Conservation (phyloP, 495 filamentous ascomycete species). For the Immersiella caudata region DNA sequence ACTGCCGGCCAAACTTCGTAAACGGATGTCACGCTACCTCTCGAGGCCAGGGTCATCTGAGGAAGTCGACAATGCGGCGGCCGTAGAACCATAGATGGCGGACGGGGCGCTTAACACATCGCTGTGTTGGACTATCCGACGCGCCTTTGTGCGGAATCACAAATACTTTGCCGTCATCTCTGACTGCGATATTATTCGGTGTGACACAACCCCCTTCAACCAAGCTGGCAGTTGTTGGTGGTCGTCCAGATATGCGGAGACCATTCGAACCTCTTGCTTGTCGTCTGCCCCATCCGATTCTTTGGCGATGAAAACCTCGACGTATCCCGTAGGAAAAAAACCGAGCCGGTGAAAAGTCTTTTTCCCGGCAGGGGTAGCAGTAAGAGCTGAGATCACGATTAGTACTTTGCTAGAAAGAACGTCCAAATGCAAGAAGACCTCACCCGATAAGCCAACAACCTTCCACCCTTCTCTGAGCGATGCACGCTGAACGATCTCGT, state of each 20-base stretch:
- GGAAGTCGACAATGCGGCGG: too few species aligned
- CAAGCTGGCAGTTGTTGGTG: not conserved
- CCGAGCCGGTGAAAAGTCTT: conserved; percentile 33
- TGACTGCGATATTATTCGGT: not conserved
- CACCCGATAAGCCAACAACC: conserved; percentile 37
- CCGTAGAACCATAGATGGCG: too few species aligned
- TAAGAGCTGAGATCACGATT: conserved; percentile 31
- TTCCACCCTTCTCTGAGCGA: conserved; percentile 23
- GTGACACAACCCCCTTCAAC: not conserved
- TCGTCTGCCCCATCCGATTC: not conserved
- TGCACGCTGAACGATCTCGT: conserved; percentile 26
- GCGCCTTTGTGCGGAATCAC: not conserved
- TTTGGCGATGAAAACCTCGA: conserved; percentile 28
- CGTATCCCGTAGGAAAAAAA: conserved; percentile 36
- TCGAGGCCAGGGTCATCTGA: too few species aligned
- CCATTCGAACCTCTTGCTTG: not conserved
- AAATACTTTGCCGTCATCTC: not conserved
- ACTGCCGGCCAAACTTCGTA: too few species aligned
- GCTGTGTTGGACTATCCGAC: too few species aligned
- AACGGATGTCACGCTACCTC: too few species aligned
- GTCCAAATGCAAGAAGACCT: not conserved
- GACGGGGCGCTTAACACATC: too few species aligned
- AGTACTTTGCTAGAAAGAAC: too few species aligned
- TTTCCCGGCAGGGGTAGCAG: conserved; percentile 33
- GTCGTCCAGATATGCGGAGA: not conserved